Base-by-base conservation (phyloP, 768 basidiomycete genomes). In the Favolaschia claudopus region DNA sequence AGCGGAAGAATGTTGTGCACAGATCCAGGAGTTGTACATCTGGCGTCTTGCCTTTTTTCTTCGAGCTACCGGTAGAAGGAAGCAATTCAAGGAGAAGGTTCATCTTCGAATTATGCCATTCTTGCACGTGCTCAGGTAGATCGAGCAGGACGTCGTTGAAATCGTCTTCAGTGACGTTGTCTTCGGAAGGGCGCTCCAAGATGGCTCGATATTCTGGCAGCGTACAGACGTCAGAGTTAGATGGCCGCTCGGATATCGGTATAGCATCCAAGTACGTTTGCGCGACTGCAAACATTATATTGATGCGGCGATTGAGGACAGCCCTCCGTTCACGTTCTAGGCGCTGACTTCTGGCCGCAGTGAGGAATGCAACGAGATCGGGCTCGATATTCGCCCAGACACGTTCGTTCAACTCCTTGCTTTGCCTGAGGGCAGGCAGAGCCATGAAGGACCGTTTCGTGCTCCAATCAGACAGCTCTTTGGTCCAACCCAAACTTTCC, bases 1-100 rank as follows among this genome's bases (percentile, higher is more conserved):
- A 77, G 17, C 70, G 68, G 60, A 77, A 77, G 43, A 75, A 74
- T 8, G 67, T 69, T 2, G 70, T 67, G 14, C 75, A 75, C 31
- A 75, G 71, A 2, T 70, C 50, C 13, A 75, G 60, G 17, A 45
- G 54, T 40, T 14, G 31, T 7, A n/a, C 31, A 19, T 25, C 50
- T 54, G 13, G 39, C 29, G 7, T 24, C 25, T 47, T 39, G n/a
- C 28, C 51, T 12, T 17, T 19, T 29, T 38, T 38, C 14, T 39
- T 45, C 22, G 17, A 48, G 24, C 20, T 27, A 8, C 39, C 14
- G 43, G 36, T 10, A 15, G 29, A 25, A 17, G 62, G 48, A 4
- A 75, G 43, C 5, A 73, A 55, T 29, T 45, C 33, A 28, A 59
- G 47, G 33, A 70, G 55, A 31, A 62, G 58, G 12, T 62, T 34